Conservation (phyloP, 2,329 filamentous ascomycete genomes). For the Bertia moriformis region DNA sequence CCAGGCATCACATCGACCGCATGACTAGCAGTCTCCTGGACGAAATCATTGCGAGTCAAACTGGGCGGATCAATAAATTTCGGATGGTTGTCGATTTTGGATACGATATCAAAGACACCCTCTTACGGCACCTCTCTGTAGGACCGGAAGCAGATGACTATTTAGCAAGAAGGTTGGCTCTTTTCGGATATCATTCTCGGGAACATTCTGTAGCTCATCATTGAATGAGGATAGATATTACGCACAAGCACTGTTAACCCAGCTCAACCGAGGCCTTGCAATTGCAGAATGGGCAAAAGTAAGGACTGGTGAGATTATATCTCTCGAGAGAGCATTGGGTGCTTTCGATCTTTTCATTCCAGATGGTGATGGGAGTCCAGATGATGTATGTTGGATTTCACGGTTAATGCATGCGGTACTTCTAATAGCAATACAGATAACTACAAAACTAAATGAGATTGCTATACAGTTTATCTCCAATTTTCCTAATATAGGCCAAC, state of each 20-base stretch:
- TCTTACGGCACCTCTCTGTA: neutral
- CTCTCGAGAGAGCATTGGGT: neutral
- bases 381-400: neutral
- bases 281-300: neutral
- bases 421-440: neutral
- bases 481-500: neutral
- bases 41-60: neutral
- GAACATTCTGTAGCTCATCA: neutral
- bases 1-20: neutral
- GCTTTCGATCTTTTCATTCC: constrained; percentile 1
- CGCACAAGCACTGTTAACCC: neutral
- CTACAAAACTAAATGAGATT: neutral
- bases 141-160: neutral
- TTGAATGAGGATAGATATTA: constrained; percentile 1
- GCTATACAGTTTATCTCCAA: neutral
- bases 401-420: neutral
- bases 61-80: neutral
- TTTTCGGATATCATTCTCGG: neutral
- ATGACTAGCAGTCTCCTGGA: neutral
- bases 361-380: neutral
- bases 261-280: neutral
- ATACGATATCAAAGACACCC: constrained; percentile 1
- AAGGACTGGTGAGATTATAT: neutral
- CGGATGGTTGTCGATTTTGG: neutral
- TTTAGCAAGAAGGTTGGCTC: neutral